Evolutionary conservation across 2,329 filamentous ascomycete genomes (phyloP).

Genomic region (Metarhizium humberi): DNA sequence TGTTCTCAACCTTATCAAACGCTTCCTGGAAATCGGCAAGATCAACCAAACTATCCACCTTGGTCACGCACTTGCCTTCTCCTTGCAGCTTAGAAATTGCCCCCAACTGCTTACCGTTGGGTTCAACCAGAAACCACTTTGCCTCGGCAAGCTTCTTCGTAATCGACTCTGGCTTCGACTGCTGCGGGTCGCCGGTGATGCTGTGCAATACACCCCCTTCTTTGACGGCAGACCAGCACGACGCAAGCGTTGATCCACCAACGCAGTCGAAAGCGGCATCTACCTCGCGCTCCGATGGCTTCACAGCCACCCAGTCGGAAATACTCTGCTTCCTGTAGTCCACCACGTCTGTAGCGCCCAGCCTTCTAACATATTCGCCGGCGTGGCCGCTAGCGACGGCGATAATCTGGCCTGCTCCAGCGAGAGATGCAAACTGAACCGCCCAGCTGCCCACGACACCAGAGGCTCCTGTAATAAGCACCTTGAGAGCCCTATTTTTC

Average conservation of each 20-base stretch:
- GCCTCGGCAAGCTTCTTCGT: constrained; percentile 18
- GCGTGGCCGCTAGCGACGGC: constrained; percentile 19
- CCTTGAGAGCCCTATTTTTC: constrained; percentile 16
- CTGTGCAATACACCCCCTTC: constrained; percentile 21
- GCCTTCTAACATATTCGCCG: constrained; percentile 15
- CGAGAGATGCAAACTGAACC: constrained; percentile 24
- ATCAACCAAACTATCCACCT: constrained; percentile 25
- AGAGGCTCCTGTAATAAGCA: constrained; percentile 26
- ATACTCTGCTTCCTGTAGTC: constrained; percentile 21
- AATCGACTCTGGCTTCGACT: constrained; percentile 16
- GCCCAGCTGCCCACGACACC: constrained; percentile 28
- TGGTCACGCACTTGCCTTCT: constrained; percentile 18
- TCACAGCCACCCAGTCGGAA: constrained; percentile 18
- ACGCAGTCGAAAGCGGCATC: constrained; percentile 25
- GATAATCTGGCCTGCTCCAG: constrained; percentile 22
- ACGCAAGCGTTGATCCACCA: constrained; percentile 20
- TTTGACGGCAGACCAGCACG: constrained; percentile 23
- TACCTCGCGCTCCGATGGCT: constrained; percentile 14
- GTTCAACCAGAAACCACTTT: constrained; percentile 26
- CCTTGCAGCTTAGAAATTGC: constrained; percentile 23
- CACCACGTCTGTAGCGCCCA: constrained; percentile 25
- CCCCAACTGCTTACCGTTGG: constrained; percentile 21
- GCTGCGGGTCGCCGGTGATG: constrained; percentile 18
- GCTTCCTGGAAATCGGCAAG: constrained; percentile 26
- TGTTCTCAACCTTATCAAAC: constrained; percentile 24